Evolutionary conservation across 768 basidiomycete genomes (phyloP).

Genomic region (Suillus sp.): DNA sequence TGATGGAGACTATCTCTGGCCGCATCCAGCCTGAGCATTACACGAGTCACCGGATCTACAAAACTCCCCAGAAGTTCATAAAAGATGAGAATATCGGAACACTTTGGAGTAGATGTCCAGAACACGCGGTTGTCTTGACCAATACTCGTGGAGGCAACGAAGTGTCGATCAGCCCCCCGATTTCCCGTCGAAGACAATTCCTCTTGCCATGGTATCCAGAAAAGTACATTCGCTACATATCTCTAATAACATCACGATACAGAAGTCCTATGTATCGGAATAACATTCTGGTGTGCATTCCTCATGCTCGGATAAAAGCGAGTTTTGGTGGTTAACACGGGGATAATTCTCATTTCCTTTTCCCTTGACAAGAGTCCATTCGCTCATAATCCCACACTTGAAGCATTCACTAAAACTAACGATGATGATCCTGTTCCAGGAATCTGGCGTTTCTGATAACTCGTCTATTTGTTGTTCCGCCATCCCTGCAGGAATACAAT

Average conservation of each 20-base stretch:
- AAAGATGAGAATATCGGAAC: neutral
- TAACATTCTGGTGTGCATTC: neutral
- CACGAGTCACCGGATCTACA: neutral
- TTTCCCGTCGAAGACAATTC: neutral
- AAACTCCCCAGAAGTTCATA: neutral
- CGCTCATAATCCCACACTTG: neutral
- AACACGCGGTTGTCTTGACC: neutral
- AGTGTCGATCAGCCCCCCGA: neutral
- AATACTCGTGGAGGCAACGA: slow-evolving; percentile 1
- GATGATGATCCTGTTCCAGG: neutral
- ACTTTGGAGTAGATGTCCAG: neutral
- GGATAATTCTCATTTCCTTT: slow-evolving; percentile 1
- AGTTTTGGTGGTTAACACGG: neutral
- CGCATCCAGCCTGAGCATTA: neutral
- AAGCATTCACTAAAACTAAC: neutral
- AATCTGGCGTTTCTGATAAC: neutral
- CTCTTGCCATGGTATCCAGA: neutral
- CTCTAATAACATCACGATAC: neutral
- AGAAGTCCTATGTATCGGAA: neutral
- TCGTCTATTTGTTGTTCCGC: neutral
- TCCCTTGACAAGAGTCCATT: neutral
- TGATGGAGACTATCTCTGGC: neutral
- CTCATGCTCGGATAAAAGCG: neutral
- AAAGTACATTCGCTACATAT: neutral
- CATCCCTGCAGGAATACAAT: neutral